A percentile compares a stretch with the other conserved stretches of the same genome.
phyloP scores from a whole-genome alignment of 495 filamentous ascomycete species.

The Penicillium steckii region DNA sequence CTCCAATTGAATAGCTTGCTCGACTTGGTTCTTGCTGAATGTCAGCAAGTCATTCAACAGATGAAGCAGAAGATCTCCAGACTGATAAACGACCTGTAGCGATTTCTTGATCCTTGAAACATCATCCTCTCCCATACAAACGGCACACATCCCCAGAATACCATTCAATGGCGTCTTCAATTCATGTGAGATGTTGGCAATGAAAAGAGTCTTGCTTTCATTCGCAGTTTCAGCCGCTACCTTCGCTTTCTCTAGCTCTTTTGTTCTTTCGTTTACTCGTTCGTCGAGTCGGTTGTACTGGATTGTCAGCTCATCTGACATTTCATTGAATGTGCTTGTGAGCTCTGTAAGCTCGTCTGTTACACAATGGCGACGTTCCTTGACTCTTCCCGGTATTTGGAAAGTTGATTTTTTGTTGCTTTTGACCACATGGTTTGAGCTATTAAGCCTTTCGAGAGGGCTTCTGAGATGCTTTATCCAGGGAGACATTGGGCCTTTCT shows the following conservation, averaged over 20 bases:
- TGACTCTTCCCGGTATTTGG: slow-evolving; percentile 80
- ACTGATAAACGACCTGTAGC: slow-evolving; percentile 83
- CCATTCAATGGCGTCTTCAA: slow-evolving; percentile 91
- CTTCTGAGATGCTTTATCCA: slow-evolving; percentile 16
- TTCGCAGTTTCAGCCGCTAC: slow-evolving; percentile 89
- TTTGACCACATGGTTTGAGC: background rate
- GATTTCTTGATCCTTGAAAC: slow-evolving; percentile 72
- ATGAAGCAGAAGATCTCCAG: slow-evolving; percentile 81
- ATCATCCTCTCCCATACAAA: slow-evolving; percentile 88
- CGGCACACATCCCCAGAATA: slow-evolving; percentile 88
- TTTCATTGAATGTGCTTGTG: slow-evolving; percentile 85
- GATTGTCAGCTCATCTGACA: slow-evolving; percentile 85
- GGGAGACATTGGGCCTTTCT: slow-evolving; percentile 8
- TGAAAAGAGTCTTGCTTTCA: slow-evolving; percentile 92
- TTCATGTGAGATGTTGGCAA: slow-evolving; percentile 95
- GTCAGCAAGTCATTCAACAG: slow-evolving; percentile 88
- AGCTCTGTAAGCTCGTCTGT: slow-evolving; percentile 88
- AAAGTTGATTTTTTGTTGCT: slow-evolving; percentile 39
- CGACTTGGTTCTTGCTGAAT: slow-evolving; percentile 93
- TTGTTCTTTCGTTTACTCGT: slow-evolving; percentile 77
- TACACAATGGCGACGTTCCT: slow-evolving; percentile 68
- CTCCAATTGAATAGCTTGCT: slow-evolving; percentile 72
- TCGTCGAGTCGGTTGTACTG: slow-evolving; percentile 84
- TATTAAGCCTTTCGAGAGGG: slow-evolving; percentile 13
- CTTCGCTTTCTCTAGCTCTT: slow-evolving; percentile 83